Base-by-base conservation (phyloP, 495 filamentous ascomycete species). In the Aspergillus taichungensis region DNA sequence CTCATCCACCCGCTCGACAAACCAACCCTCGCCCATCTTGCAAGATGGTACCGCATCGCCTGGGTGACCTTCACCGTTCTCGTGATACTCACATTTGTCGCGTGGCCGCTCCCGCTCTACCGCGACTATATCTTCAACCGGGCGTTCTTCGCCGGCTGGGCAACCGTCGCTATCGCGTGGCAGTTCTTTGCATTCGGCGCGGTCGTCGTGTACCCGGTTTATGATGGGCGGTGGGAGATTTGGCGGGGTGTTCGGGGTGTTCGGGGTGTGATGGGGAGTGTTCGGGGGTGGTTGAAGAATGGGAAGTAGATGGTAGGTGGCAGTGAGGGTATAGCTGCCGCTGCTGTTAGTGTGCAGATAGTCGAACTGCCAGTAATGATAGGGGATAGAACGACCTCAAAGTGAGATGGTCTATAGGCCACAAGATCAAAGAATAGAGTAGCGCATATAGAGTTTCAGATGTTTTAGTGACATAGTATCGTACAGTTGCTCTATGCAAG, bases 71-170 rank as follows among this genome's bases (percentile, higher is more conserved):
- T 69, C 30, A 57, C 69, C 5, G 50, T 62, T 6, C 57, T 71
- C 37, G 58, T 66, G 8, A 38, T 71, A 30, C 40, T 70, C 10
- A 72, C 67, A 7, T 63, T 68, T 30, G 47, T 71, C 30, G 46
- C 61, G 3, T 71, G 67, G 67, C 69, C 67, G 7, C 54, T 72
- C 48, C 67, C 68, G 40, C 56, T 72, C 8, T 71, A 70, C 37
- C 59, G 67, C 3, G 52, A 70, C 38, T 72, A 68, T 13, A 62
- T 72, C 13, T 72, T 74, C 46, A 67, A 54, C 1, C 67, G 67
- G 46, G 49, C 61, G 8, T 76, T 76, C 50, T 74, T 72, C 50
- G 53, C 53, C 0, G 68, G 64, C 0, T 76, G 73, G 73, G 47
- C 61, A 0, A 66, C 62, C 0, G 64, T 74, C 0, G 59, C 66